Evolutionary conservation across 306 rosid genomes (phyloP).

Genomic region (Amphicarpaea edgeworthii): DNA sequence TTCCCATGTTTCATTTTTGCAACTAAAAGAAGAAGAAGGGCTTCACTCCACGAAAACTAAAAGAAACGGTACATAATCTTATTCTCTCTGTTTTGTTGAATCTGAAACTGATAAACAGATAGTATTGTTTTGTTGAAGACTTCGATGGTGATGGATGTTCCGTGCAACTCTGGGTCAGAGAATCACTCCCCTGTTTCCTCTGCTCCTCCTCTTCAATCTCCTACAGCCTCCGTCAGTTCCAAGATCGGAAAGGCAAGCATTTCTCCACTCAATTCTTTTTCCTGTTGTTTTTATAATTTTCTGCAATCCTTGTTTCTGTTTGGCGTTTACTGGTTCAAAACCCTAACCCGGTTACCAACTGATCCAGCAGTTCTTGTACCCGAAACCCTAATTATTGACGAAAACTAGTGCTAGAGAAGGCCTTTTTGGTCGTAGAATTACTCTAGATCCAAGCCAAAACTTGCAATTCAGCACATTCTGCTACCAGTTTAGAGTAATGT

Average conservation of each 20-base stretch:
- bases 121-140: background rate
- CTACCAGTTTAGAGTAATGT: too few relatives aligned
- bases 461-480: background rate
- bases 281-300: background rate
- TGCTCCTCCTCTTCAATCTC: slow-evolving; percentile 38
- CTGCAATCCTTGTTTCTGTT: background rate
- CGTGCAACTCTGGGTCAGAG: slow-evolving; percentile 53
- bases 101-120: background rate
- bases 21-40: slow-evolving; percentile 9
- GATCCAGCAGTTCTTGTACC: background rate
- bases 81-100: background rate
- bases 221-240: slow-evolving; percentile 53
- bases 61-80: background rate
- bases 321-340: slow-evolving; percentile 32
- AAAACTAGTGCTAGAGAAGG: background rate
- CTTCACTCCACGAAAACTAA: background rate
- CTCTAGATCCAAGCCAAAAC: background rate
- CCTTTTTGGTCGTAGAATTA: background rate
- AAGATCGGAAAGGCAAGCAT: slow-evolving; percentile 67
- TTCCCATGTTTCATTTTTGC: background rate
- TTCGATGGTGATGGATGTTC: slow-evolving; percentile 60
- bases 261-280: background rate
- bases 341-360: slow-evolving; percentile 4
- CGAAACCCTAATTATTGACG: background rate
- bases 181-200: slow-evolving; percentile 36